These are phyloP conservation scores for Mycena sanguinolenta DNA, from an alignment of 768 basidiomycete genomes.

Conservation along the genomic window DNA sequence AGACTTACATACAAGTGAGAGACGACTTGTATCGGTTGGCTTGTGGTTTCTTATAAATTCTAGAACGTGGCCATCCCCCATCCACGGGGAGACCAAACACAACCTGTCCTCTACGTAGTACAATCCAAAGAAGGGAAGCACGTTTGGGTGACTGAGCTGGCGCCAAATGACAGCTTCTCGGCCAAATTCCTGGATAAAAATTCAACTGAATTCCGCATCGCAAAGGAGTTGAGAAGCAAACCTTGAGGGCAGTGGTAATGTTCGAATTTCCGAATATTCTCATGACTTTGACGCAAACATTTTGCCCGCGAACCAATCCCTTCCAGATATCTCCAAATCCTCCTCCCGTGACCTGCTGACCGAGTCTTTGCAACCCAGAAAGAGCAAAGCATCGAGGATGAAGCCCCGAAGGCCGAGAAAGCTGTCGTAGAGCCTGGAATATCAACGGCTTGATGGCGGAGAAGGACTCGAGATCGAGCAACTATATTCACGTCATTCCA, in stretches of 20 bases:
- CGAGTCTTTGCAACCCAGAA: too few relatives aligned
- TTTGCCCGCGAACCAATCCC: too few relatives aligned
- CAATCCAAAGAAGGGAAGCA: background rate
- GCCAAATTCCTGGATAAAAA: background rate
- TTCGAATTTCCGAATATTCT: conserved; percentile 11
- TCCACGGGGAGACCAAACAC: background rate
- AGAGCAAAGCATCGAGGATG: too few relatives aligned
- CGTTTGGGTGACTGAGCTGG: background rate
- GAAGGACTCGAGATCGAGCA: conserved; percentile 20
- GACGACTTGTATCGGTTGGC: background rate
- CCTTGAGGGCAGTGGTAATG: conserved; percentile 12
- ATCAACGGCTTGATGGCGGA: conserved; percentile 2
- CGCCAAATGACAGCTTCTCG: conserved; percentile 1
- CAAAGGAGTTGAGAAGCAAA: background rate
- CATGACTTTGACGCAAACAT: conserved; percentile 36
- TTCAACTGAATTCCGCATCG: too few relatives aligned
- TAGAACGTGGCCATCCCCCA: too few relatives aligned
- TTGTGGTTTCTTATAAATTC: background rate
- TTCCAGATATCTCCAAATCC: too few relatives aligned
- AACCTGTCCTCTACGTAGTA: background rate
- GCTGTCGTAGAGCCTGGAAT: conserved; percentile 23
- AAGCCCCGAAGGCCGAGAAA: too few relatives aligned
- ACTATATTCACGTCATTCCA: background rate
- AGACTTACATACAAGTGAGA: conserved; percentile 3
- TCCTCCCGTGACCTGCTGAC: too few relatives aligned